Evolutionary conservation across 202 grass and related monocot species (phyloP).

Genomic region (Eragrostis tef): DNA sequence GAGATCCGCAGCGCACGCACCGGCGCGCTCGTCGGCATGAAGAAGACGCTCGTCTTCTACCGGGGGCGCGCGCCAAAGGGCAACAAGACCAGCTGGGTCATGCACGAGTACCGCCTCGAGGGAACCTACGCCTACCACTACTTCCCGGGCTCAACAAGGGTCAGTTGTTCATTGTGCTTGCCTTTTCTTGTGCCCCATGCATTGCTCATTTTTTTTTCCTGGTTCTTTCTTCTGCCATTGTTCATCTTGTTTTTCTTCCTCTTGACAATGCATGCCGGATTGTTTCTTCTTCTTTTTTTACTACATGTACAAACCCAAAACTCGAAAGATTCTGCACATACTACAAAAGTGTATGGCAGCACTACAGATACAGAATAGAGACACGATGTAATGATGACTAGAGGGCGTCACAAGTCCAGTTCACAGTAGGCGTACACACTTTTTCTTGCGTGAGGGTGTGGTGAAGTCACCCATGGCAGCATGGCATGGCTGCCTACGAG

Average conservation of each 20-base stretch:
- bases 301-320: too few species aligned
- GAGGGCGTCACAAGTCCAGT: neutral
- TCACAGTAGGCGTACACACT: neutral
- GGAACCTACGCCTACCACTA: slow-evolving; percentile 73
- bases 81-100: slow-evolving; percentile 90
- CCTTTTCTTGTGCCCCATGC: too few species aligned
- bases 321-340: too few species aligned
- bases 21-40: slow-evolving; percentile 88
- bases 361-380: neutral
- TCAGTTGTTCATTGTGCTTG: neutral
- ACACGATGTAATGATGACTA: slow-evolving; percentile 23
- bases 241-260: neutral
- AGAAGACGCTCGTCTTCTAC: slow-evolving; percentile 99
- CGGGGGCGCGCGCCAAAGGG: slow-evolving; percentile 84
- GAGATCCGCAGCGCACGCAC: slow-evolving; percentile 66
- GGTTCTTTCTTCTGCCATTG: neutral
- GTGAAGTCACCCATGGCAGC: slow-evolving; percentile 20
- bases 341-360: too few species aligned
- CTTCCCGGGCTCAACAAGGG: slow-evolving; percentile 67
- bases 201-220: too few species aligned
- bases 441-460: slow-evolving; percentile 8
- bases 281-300: too few species aligned
- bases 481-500: neutral
- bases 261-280: too few species aligned
- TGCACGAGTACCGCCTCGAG: slow-evolving; percentile 96